phyloP scores from a whole-genome alignment of 768 basidiomycete species.

The Hypsizygus marmoreus region DNA sequence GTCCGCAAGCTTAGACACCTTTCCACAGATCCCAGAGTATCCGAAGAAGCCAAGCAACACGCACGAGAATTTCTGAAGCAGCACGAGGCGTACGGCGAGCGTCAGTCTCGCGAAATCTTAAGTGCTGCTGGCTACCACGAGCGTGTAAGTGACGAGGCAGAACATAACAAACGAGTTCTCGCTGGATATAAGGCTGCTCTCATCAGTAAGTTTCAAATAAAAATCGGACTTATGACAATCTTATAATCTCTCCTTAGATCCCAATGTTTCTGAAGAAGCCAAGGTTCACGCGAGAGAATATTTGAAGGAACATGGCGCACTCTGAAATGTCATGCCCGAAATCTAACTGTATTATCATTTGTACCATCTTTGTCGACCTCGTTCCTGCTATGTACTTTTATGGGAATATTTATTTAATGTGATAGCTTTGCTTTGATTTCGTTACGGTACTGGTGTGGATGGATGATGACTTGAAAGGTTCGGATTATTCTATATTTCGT shows the following conservation, averaged over 20 bases:
- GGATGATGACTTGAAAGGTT: conserved; percentile 1
- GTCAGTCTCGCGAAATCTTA: no score
- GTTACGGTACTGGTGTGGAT: no score
- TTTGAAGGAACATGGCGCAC: conserved; percentile 12
- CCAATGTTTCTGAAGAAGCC: conserved; percentile 10
- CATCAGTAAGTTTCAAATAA: not conserved
- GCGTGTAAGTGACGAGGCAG: not conserved
- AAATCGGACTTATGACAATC: not conserved
- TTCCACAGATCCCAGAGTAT: conserved; percentile 16
- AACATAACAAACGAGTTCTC: conserved; percentile 2
- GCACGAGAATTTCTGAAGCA: conserved; percentile 13
- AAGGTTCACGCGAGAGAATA: conserved; percentile 10
- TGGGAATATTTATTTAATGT: no score
- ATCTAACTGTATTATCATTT: no score
- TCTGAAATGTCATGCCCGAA: conserved; percentile 9
- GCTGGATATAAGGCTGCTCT: conserved; percentile 10
- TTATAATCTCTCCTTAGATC: conserved; percentile 4
- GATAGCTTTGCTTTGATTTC: no score
- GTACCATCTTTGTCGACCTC: not conserved
- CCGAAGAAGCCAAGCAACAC: conserved; percentile 18
- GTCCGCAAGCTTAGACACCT: not conserved
- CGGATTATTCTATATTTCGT: not conserved
- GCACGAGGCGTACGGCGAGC: no score
- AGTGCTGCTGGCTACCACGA: conserved; percentile 6
- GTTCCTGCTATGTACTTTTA: not conserved